These are phyloP conservation scores for Dactylellina haptotyla DNA, from an alignment of 2,329 filamentous ascomycete species.

Conservation along the genomic window DNA sequence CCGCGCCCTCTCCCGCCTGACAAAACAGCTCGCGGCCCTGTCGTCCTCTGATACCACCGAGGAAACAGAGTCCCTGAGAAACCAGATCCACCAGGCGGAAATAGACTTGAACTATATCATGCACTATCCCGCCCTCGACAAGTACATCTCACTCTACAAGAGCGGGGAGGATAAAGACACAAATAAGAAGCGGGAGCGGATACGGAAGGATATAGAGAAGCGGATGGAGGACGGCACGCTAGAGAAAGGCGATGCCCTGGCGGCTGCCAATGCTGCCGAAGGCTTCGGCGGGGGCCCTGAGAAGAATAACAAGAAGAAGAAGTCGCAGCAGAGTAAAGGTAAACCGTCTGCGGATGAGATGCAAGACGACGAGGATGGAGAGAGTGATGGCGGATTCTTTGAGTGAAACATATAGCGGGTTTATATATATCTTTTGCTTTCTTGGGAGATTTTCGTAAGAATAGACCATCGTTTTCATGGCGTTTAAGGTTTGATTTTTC, in stretches of 20 bases:
- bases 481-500: too few relatives aligned
- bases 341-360: too few relatives aligned
- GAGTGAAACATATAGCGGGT: constrained; percentile 45
- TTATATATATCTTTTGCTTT: too few relatives aligned
- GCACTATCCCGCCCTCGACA: constrained; percentile 75
- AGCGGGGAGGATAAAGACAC: constrained; percentile 57
- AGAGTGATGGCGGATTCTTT: constrained; percentile 56
- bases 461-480: too few relatives aligned
- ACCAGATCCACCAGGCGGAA: constrained; percentile 73
- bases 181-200: constrained; percentile 57
- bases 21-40: constrained; percentile 36
- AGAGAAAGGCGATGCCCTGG: constrained; percentile 48
- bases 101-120: constrained; percentile 80
- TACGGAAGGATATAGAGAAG: constrained; percentile 54
- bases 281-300: constrained; percentile 16
- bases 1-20: constrained; percentile 31
- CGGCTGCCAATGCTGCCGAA: constrained; percentile 30
- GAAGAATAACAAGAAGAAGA: constrained; percentile 4
- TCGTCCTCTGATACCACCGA: constrained; percentile 64
- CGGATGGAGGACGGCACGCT: constrained; percentile 55
- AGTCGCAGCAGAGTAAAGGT: constrained; percentile 25
- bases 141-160: constrained; percentile 70
- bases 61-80: constrained; percentile 72
- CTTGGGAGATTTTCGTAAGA: neutral
- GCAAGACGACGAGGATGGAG: constrained; percentile 44